Evolutionary conservation across 352 stramenopile genomes (phyloP).

Genomic region (Globisporangium cystogenes): DNA sequence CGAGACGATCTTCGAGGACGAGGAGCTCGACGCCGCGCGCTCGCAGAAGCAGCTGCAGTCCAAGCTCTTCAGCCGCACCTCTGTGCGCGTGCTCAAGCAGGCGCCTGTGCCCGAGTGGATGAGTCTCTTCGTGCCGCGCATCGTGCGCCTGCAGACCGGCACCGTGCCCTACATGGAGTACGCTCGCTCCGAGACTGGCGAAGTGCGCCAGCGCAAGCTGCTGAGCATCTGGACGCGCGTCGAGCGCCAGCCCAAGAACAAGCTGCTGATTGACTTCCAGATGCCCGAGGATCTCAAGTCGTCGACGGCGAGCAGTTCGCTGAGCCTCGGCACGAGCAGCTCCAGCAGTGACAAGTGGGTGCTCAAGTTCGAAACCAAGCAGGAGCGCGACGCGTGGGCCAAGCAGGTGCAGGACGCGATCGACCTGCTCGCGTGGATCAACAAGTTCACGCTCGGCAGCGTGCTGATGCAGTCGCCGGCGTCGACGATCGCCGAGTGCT

Average conservation of each 20-base stretch:
- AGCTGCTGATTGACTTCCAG: constrained; percentile 61
- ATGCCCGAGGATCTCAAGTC: constrained; percentile 22
- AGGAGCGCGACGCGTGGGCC: constrained; percentile 52
- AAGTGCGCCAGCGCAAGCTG: constrained; percentile 57
- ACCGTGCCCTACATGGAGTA: constrained; percentile 66
- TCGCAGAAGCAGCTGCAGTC: constrained; percentile 41
- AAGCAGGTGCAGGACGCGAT: constrained; percentile 62
- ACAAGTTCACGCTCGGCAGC: constrained; percentile 59
- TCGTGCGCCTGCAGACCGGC: constrained; percentile 56
- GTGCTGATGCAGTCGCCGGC: constrained; percentile 50
- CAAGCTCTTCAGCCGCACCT: constrained; percentile 40
- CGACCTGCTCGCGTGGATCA: constrained; percentile 60
- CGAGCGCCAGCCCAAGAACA: constrained; percentile 62
- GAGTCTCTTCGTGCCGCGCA: constrained; percentile 66
- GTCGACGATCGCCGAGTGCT: constrained; percentile 59
- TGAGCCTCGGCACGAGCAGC: constrained; percentile 6
- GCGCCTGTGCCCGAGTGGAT: constrained; percentile 63
- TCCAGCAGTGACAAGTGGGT: constrained; percentile 49
- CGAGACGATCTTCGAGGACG: constrained; percentile 31
- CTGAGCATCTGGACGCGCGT: constrained; percentile 51
- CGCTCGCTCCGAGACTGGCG: constrained; percentile 38
- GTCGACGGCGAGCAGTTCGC: constrained; percentile 11
- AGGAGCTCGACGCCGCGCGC: constrained; percentile 16
- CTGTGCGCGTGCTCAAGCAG: constrained; percentile 61
- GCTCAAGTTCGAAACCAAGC: constrained; percentile 70